phyloP scores from a whole-genome alignment of 1,284 basidiomycete species.

The Phaffia rhodozyma region DNA sequence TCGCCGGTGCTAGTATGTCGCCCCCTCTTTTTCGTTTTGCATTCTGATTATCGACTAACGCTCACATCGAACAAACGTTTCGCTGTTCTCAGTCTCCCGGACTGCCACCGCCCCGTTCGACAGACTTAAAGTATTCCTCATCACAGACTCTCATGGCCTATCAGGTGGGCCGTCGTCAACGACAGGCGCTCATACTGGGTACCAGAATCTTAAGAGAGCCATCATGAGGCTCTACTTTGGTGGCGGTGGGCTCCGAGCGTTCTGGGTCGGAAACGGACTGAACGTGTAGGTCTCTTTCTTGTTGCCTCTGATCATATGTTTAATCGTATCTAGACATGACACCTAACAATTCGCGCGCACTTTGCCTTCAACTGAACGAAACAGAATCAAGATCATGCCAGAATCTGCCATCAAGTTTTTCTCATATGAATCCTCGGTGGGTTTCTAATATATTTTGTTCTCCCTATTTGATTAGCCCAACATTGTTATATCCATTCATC shows the following conservation, averaged over 20 bases:
- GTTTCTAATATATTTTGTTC: slow-evolving; percentile 28
- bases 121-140: slow-evolving; percentile 91
- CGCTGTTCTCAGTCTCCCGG: slow-evolving; percentile 56
- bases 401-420: slow-evolving; percentile 95
- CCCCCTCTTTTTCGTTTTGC: neutral
- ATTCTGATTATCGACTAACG: neutral
- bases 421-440: slow-evolving; percentile 78
- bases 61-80: neutral
- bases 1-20: slow-evolving; percentile 74
- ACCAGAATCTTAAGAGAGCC: slow-evolving; percentile 59
- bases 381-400: slow-evolving; percentile 21
- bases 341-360: neutral
- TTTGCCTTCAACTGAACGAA: too few species aligned
- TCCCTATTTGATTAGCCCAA: neutral
- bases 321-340: neutral
- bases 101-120: slow-evolving; percentile 97
- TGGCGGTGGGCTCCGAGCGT: slow-evolving; percentile 70
- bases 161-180: too few species aligned
- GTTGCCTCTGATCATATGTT: neutral
- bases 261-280: slow-evolving; percentile 66
- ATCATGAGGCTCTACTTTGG: slow-evolving; percentile 68
- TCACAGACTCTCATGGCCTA: slow-evolving; percentile 49
- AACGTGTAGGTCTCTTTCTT: slow-evolving; percentile 26
- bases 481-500: neutral
- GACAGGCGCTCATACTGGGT: slow-evolving; percentile 33